phyloP scores from a whole-genome alignment of 1,139 yeast genomes.

The Debaryomyces fabryi region DNA sequence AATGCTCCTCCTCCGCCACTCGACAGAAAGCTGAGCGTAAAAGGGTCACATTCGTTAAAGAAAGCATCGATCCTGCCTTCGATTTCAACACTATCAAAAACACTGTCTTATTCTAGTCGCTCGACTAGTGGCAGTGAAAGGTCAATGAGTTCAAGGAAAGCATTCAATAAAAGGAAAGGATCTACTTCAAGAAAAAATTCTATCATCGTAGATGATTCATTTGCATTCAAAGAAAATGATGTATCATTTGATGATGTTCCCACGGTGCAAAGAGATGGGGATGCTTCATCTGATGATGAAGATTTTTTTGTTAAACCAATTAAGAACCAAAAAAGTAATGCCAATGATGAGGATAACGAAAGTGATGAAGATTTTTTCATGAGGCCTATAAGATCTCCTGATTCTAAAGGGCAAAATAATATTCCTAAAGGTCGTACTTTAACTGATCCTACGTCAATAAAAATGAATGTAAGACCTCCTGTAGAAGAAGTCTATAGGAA shows the following conservation, averaged over 20 bases:
- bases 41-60: slow-evolving; percentile 4
- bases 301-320: slow-evolving; percentile 37
- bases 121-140: slow-evolving; percentile 20
- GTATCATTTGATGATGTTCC: slow-evolving; percentile 79
- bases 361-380: slow-evolving; percentile 32
- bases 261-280: slow-evolving; percentile 36
- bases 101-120: slow-evolving; percentile 19
- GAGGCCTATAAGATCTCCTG: slow-evolving; percentile 23
- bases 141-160: slow-evolving; percentile 13
- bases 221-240: slow-evolving; percentile 66
- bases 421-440: neutral
- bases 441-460: slow-evolving; percentile 2
- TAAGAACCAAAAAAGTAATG: slow-evolving; percentile 11
- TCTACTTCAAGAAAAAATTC: slow-evolving; percentile 19
- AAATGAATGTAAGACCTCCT: slow-evolving; percentile 79
- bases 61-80: slow-evolving; percentile 11
- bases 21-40: slow-evolving; percentile 9
- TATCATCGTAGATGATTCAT: slow-evolving; percentile 29
- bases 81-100: slow-evolving; percentile 19
- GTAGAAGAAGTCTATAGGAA: slow-evolving; percentile 92
- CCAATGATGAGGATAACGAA: slow-evolving; percentile 11
- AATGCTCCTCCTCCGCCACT: slow-evolving; percentile 77
- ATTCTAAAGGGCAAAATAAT: neutral
- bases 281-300: slow-evolving; percentile 43
- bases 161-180: slow-evolving; percentile 9